These are phyloP conservation scores for Emericellopsis atlantica DNA, from an alignment of 2,329 filamentous ascomycete genomes.

Conservation along the genomic window DNA sequence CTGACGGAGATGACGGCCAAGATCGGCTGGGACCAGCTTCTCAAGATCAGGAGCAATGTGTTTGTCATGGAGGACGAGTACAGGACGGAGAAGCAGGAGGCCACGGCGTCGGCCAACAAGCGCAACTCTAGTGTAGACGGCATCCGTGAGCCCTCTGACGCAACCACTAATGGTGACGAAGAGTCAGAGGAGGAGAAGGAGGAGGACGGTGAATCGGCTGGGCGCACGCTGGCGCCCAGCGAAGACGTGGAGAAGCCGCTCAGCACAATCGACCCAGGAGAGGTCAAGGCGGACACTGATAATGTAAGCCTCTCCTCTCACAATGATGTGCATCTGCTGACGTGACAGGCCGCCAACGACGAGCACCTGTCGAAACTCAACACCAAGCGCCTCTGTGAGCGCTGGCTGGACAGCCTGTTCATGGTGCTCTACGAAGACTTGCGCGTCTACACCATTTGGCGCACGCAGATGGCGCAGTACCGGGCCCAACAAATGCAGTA, in stretches of 20 bases:
- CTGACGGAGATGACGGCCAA: conserved; percentile 92
- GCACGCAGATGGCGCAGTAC: conserved; percentile 94
- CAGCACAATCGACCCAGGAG: conserved; percentile 64
- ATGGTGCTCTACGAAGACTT: conserved; percentile 99
- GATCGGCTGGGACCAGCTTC: conserved; percentile 93
- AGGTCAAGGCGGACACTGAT: conserved; percentile 63
- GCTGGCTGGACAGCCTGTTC: conserved; percentile 96
- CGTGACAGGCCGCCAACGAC: conserved; percentile 37
- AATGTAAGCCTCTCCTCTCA: conserved; percentile 34
- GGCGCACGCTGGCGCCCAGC: conserved; percentile 15
- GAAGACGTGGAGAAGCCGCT: conserved; percentile 60
- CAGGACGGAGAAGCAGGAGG: conserved; percentile 68
- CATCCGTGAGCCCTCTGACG: conserved; percentile 57
- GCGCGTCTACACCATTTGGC: conserved; percentile 97
- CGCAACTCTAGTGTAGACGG: conserved; percentile 72
- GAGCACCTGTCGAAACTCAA: conserved; percentile 80
- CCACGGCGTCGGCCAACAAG: conserved; percentile 33
- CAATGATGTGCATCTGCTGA: neutral
- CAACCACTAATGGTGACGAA: conserved; percentile 34
- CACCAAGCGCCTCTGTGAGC: conserved; percentile 92
- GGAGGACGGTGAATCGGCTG: conserved; percentile 17
- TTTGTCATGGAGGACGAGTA: conserved; percentile 99
- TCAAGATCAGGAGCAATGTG: conserved; percentile 90
- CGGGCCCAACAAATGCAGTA: conserved; percentile 88
- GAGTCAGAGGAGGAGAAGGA: conserved; percentile 20